Evolutionary conservation across 2,329 filamentous ascomycete species (phyloP), one percentile per base, ranked within the genome.

Genomic region (Fusarium sacchari): DNA sequence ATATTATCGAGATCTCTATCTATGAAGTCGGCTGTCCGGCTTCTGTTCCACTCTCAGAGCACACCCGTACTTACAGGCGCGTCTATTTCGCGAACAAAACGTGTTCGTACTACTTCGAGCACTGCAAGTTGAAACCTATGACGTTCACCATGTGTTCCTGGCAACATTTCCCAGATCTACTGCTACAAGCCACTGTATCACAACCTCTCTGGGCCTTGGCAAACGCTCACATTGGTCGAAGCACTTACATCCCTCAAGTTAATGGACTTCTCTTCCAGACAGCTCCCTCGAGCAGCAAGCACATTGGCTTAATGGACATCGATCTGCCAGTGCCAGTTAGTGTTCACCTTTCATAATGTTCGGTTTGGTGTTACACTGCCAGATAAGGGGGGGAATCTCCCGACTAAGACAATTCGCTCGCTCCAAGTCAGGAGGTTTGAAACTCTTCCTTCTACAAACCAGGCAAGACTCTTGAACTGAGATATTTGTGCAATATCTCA

Each of bases 241-340:
- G 6, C 11, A n/a, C 20, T n/a, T 39, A 55, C 11, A 30, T 4
- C 4, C 18, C 34, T 28, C 20, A 30, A 37, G 34, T 30, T 39
- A 40, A 55, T 30, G 20, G 12, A n/a, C 14, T 18, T n/a, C 26
- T 4, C 36, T 28, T 55, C 24, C 14, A 55, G 50, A 20, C 20
- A 28, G 22, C 20, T 18, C 7, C 2, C 14, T 39, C 2, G 8
- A 52, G 30, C 4, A 36, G 9, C 7, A 9, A 8, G 3, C 5
- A 2, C 7, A 52, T 52, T 26, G 30, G 17, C 8, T 8, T 7
- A 11, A 2, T 6, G 12, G 17, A 0, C 6, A 7, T 0, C 10
- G 0, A 11, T 20, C n/a, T 52, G 30, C 11, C 49, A 52, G 49
- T 52, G 49, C 3, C 12, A 17, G 30, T 14, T 7, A 34, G 6